Percentiles rank a stretch among this genome's conserved stretches.
These are phyloP conservation scores for Cytospora piceae DNA, from an alignment of 2,329 filamentous ascomycete species.

Conservation along the genomic window DNA sequence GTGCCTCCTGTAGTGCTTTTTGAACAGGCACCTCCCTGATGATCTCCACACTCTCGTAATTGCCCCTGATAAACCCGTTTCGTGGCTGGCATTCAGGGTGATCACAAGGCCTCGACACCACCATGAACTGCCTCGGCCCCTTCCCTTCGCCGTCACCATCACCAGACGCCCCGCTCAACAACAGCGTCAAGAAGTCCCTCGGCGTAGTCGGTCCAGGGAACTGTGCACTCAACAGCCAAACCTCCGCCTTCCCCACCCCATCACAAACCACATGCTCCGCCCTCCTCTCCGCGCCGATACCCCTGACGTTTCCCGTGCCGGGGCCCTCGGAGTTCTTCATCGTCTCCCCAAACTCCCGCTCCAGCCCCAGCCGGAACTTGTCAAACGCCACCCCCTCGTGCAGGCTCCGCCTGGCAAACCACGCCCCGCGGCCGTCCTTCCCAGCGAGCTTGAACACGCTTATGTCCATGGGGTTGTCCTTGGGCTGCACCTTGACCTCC, in stretches of 20 bases:
- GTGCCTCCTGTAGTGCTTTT: constrained; percentile 45
- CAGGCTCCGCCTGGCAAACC: constrained; percentile 86
- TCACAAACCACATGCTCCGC: constrained; percentile 66
- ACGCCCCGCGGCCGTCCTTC: constrained; percentile 81
- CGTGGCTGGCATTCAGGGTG: constrained; percentile 74
- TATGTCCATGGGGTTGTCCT: constrained; percentile 76
- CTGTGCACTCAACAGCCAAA: constrained; percentile 85
- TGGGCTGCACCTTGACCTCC: constrained; percentile 71
- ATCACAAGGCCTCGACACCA: constrained; percentile 82
- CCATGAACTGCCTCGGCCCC: constrained; percentile 74
- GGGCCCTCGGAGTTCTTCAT: constrained; percentile 60
- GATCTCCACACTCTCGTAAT: constrained; percentile 90
- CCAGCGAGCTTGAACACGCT: constrained; percentile 78
- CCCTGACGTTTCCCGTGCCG: constrained; percentile 76
- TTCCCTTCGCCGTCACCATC: constrained; percentile 43
- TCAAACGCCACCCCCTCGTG: constrained; percentile 78
- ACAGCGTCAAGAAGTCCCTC: constrained; percentile 82
- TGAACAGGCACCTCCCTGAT: constrained; percentile 78
- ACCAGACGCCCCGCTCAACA: constrained; percentile 56
- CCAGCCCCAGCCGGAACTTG: constrained; percentile 76
- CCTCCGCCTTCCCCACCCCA: constrained; percentile 66
- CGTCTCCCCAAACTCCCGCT: constrained; percentile 79
- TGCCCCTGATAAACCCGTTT: constrained; percentile 76
- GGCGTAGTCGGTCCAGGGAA: constrained; percentile 89
- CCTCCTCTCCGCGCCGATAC: constrained; percentile 79